These are phyloP conservation scores for Harringtonia lauricola DNA, from an alignment of 2,329 filamentous ascomycete genomes.

Conservation along the genomic window DNA sequence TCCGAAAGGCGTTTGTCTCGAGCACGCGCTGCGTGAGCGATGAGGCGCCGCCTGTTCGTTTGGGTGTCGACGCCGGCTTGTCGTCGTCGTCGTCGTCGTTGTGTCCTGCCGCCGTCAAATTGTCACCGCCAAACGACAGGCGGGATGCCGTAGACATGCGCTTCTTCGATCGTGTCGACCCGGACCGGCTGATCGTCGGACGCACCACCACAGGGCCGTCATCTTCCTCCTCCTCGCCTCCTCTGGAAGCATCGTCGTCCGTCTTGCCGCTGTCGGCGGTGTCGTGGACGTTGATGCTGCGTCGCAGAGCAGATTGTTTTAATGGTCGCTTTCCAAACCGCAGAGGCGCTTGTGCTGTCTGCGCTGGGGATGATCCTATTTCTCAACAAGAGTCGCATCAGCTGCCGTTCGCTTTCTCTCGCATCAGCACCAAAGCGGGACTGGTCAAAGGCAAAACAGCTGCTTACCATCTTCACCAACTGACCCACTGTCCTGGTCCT, in stretches of 20 bases:
- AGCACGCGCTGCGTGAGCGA: constrained; percentile 20
- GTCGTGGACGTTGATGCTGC: constrained; percentile 38
- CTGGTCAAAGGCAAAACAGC: constrained; percentile 18
- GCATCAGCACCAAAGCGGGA: constrained; percentile 12
- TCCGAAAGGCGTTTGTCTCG: constrained; percentile 28
- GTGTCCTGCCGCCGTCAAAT: constrained; percentile 20
- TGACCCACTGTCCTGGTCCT: constrained; percentile 32
- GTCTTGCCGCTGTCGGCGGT: constrained; percentile 13
- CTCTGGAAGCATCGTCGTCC: constrained; percentile 3
- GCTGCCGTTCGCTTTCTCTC: constrained; percentile 14
- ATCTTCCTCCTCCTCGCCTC: constrained; percentile 26
- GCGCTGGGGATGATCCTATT: constrained; percentile 18
- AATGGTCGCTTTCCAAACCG: constrained; percentile 40
- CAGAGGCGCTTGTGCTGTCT: constrained; percentile 25
- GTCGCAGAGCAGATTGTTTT: constrained; percentile 47
- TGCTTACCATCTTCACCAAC: constrained; percentile 19
- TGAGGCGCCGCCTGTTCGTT: constrained; percentile 17
- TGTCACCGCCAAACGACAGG: constrained; percentile 62
- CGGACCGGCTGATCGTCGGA: constrained; percentile 33
- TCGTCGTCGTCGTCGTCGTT: constrained; percentile 29
- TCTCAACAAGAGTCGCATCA: constrained; percentile 16
- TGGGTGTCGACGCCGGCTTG: constrained; percentile 43
- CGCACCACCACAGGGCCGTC: constrained; percentile 37
- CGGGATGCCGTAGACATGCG: constrained; percentile 49
- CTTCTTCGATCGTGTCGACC: constrained; percentile 54